Conservation (phyloP, 495 filamentous ascomycete genomes). For the Cladorrhinum samala region DNA sequence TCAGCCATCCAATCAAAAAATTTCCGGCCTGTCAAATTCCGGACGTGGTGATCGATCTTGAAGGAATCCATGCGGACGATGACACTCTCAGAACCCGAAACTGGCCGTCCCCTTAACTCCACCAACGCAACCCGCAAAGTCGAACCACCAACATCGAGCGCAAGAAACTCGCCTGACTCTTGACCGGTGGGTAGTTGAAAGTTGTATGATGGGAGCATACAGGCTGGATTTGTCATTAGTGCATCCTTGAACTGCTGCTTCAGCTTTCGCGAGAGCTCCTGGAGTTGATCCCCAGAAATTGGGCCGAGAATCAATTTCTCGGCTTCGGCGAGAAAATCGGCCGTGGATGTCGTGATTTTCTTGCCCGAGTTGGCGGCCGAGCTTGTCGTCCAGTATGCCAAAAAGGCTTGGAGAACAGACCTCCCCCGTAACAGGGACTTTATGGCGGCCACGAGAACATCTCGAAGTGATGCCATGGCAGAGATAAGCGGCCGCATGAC, state of each 20-base stretch:
- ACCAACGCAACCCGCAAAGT: constrained; percentile 76
- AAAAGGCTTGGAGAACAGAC: constrained; percentile 45
- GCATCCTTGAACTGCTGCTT: constrained; percentile 43
- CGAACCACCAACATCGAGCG: constrained; percentile 65
- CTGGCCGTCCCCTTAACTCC: constrained; percentile 49
- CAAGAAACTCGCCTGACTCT: constrained; percentile 58
- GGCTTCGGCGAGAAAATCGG: constrained; percentile 30
- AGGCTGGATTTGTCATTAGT: constrained; percentile 39
- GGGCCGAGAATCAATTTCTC: constrained; percentile 34
- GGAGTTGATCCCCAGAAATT: constrained; percentile 31
- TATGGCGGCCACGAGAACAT: constrained; percentile 36
- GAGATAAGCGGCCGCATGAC: constrained; percentile 42
- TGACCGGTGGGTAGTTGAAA: constrained; percentile 64
- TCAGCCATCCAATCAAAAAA: constrained; percentile 83
- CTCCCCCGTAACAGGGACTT: constrained; percentile 47
- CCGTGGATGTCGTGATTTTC: not conserved
- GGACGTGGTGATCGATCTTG: constrained; percentile 44
- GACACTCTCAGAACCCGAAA: constrained; percentile 20
- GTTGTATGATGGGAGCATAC: constrained; percentile 61
- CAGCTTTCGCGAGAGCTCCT: constrained; percentile 35
- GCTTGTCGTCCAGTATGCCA: constrained; percentile 38
- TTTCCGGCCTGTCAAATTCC: constrained; percentile 37
- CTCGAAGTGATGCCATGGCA: constrained; percentile 42
- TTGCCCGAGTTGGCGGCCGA: constrained; percentile 16
- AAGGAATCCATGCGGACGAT: constrained; percentile 45